Percentiles rank a stretch among this genome's conserved stretches.
These are phyloP conservation scores for Fusarium hainanense DNA, from an alignment of 2,329 filamentous ascomycete species.

Conservation along the genomic window DNA sequence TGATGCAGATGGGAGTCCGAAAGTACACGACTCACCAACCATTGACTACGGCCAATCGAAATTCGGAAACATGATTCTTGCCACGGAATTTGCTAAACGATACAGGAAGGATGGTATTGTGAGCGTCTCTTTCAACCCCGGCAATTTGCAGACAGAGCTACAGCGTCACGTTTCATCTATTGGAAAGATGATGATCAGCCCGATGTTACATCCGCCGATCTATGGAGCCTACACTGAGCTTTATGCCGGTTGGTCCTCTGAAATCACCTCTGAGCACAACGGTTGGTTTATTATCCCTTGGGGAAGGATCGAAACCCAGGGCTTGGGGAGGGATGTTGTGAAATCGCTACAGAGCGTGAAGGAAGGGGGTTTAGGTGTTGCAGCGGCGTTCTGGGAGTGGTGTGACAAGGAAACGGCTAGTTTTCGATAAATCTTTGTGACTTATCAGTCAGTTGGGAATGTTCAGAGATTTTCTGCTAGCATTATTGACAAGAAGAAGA, in stretches of 20 bases:
- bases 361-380: not conserved
- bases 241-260: not conserved
- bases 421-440: not conserved
- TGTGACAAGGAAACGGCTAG: not conserved
- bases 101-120: slow-evolving; percentile 14
- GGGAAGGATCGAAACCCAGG: not conserved
- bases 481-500: not conserved
- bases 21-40: not conserved
- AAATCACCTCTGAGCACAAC: not conserved
- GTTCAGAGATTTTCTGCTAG: not conserved
- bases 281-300: not conserved
- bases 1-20: slow-evolving; percentile 11
- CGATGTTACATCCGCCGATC: not conserved
- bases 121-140: slow-evolving; percentile 14
- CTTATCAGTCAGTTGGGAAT: not conserved
- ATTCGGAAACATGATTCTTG: not conserved
- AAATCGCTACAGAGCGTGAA: not conserved
- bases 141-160: slow-evolving; percentile 19
- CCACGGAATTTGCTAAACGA: not conserved
- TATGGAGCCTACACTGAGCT: not conserved
- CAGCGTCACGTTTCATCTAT: not conserved
- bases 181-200: not conserved
- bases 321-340: not conserved
- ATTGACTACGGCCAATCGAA: not conserved
- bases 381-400: not conserved